Conservation (phyloP, 1,139 yeast species). For the Hanseniaspora uvarum region DNA sequence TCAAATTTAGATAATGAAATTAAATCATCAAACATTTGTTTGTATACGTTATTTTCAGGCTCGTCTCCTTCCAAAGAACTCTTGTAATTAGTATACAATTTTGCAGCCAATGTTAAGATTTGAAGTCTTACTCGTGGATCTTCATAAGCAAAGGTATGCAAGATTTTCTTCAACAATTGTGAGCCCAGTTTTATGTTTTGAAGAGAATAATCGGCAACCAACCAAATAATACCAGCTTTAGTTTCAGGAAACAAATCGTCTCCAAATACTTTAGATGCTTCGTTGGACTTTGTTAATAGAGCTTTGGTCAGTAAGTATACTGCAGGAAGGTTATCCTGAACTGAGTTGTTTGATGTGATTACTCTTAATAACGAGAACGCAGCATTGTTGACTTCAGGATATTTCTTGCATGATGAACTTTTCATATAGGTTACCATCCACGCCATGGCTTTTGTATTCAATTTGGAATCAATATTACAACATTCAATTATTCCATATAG, state of each 20-base stretch:
- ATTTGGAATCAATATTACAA: constrained; percentile 14
- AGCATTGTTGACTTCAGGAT: constrained; percentile 16
- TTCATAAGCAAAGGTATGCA: constrained; percentile 50
- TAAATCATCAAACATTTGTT: constrained; percentile 50
- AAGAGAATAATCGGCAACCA: constrained; percentile 67
- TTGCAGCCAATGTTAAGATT: constrained; percentile 62
- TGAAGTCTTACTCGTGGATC: constrained; percentile 55
- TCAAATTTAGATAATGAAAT: constrained; percentile 67
- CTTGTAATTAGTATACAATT: constrained; percentile 36
- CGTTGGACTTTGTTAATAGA: constrained; percentile 19
- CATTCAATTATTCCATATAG: constrained; percentile 12
- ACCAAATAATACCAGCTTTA: constrained; percentile 78
- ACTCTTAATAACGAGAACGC: constrained; percentile 14
- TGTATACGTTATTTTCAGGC: constrained; percentile 31
- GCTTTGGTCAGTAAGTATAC: constrained; percentile 35
- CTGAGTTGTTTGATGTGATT: constrained; percentile 6
- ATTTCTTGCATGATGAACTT: not conserved
- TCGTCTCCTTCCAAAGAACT: constrained; percentile 25
- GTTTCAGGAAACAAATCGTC: constrained; percentile 40
- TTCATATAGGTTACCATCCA: constrained; percentile 24
- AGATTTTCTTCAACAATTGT: constrained; percentile 56
- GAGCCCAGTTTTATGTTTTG: constrained; percentile 53
- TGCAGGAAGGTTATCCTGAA: constrained; percentile 32
- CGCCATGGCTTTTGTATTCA: constrained; percentile 20
- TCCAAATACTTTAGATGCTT: constrained; percentile 17